Base-by-base conservation (phyloP, 768 basidiomycete species). In the Lyophyllum shimeji region DNA sequence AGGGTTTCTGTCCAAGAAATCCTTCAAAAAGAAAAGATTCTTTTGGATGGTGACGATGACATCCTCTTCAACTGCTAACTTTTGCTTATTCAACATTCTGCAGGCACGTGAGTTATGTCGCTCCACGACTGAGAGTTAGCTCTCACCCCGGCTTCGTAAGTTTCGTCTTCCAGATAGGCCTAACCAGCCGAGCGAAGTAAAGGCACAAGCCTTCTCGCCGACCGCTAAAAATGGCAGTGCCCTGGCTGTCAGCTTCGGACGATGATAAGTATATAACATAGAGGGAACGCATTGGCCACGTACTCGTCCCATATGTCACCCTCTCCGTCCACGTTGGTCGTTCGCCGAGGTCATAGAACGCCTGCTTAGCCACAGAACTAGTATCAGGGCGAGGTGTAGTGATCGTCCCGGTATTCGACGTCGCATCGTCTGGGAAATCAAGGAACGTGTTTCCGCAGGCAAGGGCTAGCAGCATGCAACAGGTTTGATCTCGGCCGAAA, bases 401-500 rank as follows among this genome's bases (percentile, higher is more conserved):
- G 50, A 89, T 74, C 2, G 71, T 71, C 24, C 72, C 77, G 20
- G 56, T 52, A 44, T 58, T 58, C 20, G 82, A 74, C 11, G 72
- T 67, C 21, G 78, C 69, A 49, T 76, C 76, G 47, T 83, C 82
- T n/a, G 73, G 72, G 25, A 75, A 70, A 55, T 89, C 86, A 52
- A 94, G 70, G 70, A 87, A 93, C 0, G 87, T 86, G 68, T 94
- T 95, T 33, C 89, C 90, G 56, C 89, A 82, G 0, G 93, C 91
- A 53, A 98, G 80, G 11, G 87, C 89, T 13, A 96, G 80, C 17
- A 93, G 82, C 90, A 97, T 95, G 5, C 92, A 88, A 63, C 93
- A 95, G 2, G 92, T 89, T 65, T 96, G 91, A 67, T 95, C 91
- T 51, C 93, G 83, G 45, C 95, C 94, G 69, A 90, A 97, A 66